Percentiles rank a stretch among this genome's conserved stretches.
These are phyloP conservation scores for Beauveria sp. DNA, from an alignment of 2,329 filamentous ascomycete species.

Conservation along the genomic window DNA sequence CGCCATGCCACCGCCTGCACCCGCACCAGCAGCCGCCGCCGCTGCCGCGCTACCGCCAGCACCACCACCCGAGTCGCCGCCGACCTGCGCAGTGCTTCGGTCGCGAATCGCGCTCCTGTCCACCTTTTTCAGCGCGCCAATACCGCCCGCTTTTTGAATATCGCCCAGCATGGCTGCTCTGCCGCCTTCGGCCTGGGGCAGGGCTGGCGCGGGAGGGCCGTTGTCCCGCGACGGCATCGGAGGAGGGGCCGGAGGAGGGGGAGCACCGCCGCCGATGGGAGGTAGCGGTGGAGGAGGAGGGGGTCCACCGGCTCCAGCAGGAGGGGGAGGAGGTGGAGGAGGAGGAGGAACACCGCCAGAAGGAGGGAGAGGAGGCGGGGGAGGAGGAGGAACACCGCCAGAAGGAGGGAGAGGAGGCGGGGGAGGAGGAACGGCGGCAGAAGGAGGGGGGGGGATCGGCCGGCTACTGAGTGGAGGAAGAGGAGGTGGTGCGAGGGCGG, in stretches of 20 bases:
- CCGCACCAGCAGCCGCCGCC: constrained; percentile 38
- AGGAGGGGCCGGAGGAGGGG: constrained; percentile 35
- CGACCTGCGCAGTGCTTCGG: constrained; percentile 58
- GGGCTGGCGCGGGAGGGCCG: constrained; percentile 38
- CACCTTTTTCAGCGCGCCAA: constrained; percentile 67
- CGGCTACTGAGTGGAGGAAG: constrained; percentile 45
- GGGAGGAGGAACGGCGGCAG: constrained; percentile 31
- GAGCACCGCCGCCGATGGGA: constrained; percentile 36
- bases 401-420: constrained; percentile 30
- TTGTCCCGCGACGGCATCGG: constrained; percentile 53
- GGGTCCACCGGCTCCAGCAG: constrained; percentile 17
- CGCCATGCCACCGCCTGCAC: constrained; percentile 59
- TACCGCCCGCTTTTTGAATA: constrained; percentile 63
- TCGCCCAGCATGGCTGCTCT: constrained; percentile 59
- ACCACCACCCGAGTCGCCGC: constrained; percentile 38
- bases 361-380: constrained; percentile 32
- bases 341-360: constrained; percentile 28
- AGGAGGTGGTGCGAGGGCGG: constrained; percentile 30
- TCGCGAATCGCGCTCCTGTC: constrained; percentile 63
- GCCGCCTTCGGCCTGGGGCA: constrained; percentile 34
- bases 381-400: constrained; percentile 42
- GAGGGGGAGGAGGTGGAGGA: constrained; percentile 31
- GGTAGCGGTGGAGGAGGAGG: constrained; percentile 26
- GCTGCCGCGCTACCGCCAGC: constrained; percentile 45
- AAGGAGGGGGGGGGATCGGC: constrained; percentile 46